Evolutionary conservation across 2,329 filamentous ascomycete species (phyloP), one percentile per base, ranked within the genome.

Genomic region (Colletotrichum sp.): DNA sequence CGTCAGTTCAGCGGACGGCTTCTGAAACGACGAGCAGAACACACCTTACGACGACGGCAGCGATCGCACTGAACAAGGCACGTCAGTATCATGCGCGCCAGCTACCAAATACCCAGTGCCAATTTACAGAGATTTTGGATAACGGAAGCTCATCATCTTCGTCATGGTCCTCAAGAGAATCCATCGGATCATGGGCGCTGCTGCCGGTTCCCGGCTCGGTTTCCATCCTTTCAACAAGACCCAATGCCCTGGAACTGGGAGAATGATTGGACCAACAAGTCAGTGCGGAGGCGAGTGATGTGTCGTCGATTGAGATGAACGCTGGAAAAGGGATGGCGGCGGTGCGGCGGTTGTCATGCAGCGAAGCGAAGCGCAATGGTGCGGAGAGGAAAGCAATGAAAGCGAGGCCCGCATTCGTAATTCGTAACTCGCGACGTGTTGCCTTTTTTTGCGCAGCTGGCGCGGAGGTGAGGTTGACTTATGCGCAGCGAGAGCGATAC

Each of bases 21-120:
- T 24, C 21, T 8, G 18, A 56, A 56, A 9, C 12, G 24, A 28
- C 34, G 24, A 18, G 6, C 13, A 30, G 26, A 30, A 48, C 18
- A 38, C 16, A 73, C 74, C 66, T 76, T 76, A 8, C 74, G 52
- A 18, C 60, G 74, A 38, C 74, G 74, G 18, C 70, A 76, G 16
- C 74, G 65, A 16, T 73, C 70, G 36, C 70, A 76, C 74, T 76
- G 15, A n/a, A 10, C n/a, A 12, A 38, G 24, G 12, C 5, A 56
- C 3, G 24, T 21, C 21, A 32, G 13, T 15, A 34, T 43, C 28
- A 1, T 66, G 28, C 2, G 28, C 8, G 18, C 8, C 18, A 69
- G 12, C 32, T n/a, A 21, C n/a, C 6, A 12, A 48, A 30, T 5
- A 16, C 15, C 8, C 5, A 12, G 10, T 18, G 18, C 34, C 18